phyloP scores from a whole-genome alignment of 2,329 filamentous ascomycete genomes.

The Fusarium odoratissimum region DNA sequence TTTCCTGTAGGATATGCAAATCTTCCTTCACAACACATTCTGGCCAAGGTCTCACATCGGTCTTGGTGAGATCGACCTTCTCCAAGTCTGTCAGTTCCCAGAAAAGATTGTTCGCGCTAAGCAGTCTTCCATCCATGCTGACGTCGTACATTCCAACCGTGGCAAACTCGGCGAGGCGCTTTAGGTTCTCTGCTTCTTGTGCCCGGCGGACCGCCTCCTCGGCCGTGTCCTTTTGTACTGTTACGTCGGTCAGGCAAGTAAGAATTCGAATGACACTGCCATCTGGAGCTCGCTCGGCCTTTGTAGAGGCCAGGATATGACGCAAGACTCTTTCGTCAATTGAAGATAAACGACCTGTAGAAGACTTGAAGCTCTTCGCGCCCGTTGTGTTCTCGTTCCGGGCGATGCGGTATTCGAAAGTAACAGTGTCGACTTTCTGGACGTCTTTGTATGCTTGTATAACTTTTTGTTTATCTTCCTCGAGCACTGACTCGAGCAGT shows the following conservation, averaged over 20 bases:
- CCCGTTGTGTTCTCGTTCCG: constrained; percentile 8
- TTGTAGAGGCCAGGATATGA: constrained; percentile 60
- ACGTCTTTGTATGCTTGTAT: constrained; percentile 56
- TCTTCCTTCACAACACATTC: constrained; percentile 60
- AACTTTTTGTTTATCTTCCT: constrained; percentile 59
- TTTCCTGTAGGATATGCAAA: constrained; percentile 53
- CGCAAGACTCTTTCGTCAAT: constrained; percentile 51
- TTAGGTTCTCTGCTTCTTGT: constrained; percentile 64
- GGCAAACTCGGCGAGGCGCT: constrained; percentile 65
- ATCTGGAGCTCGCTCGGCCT: constrained; percentile 57
- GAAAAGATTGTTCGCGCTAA: constrained; percentile 65
- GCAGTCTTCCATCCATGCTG: constrained; percentile 60
- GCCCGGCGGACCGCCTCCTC: constrained; percentile 62
- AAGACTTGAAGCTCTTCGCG: constrained; percentile 29
- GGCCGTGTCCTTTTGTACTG: constrained; percentile 60
- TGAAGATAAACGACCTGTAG: constrained; percentile 12
- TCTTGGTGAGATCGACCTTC: constrained; percentile 54
- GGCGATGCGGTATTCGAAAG: constrained; percentile 59
- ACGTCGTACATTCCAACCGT: constrained; percentile 68
- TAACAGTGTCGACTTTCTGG: constrained; percentile 52
- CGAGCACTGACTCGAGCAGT: constrained; percentile 58
- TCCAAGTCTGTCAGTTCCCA: constrained; percentile 64
- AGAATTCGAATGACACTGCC: constrained; percentile 59
- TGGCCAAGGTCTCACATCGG: constrained; percentile 58
- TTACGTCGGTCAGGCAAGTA: constrained; percentile 64